These are phyloP conservation scores for Hondaea fermentalgiana DNA, from an alignment of 108 stramenopile species.

Conservation along the genomic window DNA sequence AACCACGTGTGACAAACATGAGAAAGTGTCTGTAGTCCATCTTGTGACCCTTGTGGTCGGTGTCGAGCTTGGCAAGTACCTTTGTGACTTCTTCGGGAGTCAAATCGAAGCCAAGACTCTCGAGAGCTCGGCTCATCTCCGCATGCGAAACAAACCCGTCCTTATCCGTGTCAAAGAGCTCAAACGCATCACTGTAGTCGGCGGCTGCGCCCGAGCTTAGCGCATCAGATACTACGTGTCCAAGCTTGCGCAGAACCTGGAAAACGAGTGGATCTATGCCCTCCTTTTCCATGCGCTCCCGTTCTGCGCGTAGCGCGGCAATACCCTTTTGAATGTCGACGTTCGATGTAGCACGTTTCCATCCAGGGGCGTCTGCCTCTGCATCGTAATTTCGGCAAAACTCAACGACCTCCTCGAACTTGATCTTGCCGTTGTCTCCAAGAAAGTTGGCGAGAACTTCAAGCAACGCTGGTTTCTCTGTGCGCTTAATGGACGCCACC, in stretches of 20 bases:
- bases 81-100: not conserved
- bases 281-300: not conserved
- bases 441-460: not conserved
- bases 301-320: not conserved
- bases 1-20: not conserved
- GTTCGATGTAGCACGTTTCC: not conserved
- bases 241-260: constrained; percentile 1
- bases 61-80: not conserved
- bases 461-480: not conserved
- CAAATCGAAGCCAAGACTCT: not conserved
- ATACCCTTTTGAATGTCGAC: constrained; percentile 8
- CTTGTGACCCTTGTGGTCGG: not conserved
- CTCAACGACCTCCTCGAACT: not conserved
- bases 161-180: not conserved
- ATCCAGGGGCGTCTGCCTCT: not conserved
- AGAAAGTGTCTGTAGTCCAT: constrained; percentile 16
- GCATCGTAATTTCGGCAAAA: not conserved
- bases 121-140: not conserved
- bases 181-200: not conserved
- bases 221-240: not conserved
- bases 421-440: not conserved
- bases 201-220: not conserved
- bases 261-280: not conserved
- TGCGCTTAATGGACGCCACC: not conserved
- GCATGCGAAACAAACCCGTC: not conserved